phyloP scores from a whole-genome alignment of 2,329 filamentous ascomycete genomes.

The Macrophomina tecta region DNA sequence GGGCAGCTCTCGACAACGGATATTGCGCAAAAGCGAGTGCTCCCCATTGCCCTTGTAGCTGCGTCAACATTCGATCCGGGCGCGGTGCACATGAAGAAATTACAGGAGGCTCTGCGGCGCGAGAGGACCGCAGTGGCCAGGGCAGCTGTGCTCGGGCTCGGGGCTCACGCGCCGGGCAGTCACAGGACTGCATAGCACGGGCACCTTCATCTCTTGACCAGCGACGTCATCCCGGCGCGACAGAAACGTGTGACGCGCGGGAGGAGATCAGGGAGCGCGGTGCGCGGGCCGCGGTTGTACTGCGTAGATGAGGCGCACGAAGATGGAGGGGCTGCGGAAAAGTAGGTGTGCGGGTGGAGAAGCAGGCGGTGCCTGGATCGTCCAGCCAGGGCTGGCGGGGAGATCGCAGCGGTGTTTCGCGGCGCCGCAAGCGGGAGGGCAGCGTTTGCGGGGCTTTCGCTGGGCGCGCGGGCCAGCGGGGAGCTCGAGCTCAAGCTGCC shows the following conservation, averaged over 20 bases:
- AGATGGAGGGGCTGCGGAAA: background rate
- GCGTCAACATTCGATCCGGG: background rate
- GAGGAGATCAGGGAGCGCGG: background rate
- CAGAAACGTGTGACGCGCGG: background rate
- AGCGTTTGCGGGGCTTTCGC: constrained; percentile 14
- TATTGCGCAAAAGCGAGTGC: too few relatives aligned
- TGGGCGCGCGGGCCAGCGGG: constrained; percentile 3
- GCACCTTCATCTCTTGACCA: background rate
- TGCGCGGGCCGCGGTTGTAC: background rate
- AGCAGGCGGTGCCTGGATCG: constrained; percentile 17
- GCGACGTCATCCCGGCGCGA: constrained; percentile 1
- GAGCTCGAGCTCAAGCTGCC: constrained; percentile 15
- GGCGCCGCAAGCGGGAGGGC: background rate
- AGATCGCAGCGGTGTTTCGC: background rate
- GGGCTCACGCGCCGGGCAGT: constrained; percentile 4
- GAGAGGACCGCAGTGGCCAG: background rate
- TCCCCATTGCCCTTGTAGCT: too few relatives aligned
- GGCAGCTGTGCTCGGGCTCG: background rate
- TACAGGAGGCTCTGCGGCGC: constrained; percentile 1
- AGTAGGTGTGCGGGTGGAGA: background rate
- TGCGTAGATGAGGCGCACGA: background rate
- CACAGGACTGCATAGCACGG: background rate
- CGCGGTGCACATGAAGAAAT: background rate
- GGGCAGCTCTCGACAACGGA: too few relatives aligned
- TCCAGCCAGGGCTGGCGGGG: background rate